Evolutionary conservation across 2,329 filamentous ascomycete species (phyloP).

Genomic region (Xylariaceae sp.): DNA sequence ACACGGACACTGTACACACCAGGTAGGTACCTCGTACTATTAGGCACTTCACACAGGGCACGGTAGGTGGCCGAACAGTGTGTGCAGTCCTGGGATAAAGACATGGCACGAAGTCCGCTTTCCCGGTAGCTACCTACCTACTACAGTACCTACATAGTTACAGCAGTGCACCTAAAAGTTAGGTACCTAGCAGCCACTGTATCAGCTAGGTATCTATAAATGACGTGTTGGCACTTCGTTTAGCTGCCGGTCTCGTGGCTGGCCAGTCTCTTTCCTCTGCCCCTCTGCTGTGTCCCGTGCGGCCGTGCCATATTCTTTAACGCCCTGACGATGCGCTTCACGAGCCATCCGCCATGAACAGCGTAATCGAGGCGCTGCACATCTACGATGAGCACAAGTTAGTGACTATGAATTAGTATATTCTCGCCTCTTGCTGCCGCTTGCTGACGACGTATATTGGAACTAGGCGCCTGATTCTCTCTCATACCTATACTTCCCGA

Average conservation of each 20-base stretch:
- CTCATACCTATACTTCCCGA: slow-evolving; percentile 81
- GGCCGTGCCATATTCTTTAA: background rate
- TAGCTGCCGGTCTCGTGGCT: background rate
- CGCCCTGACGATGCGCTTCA: slow-evolving; percentile 27
- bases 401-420: slow-evolving; percentile 26
- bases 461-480: slow-evolving; percentile 72
- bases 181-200: too few species aligned
- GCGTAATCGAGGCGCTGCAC: slow-evolving; percentile 90
- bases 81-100: too few species aligned
- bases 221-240: background rate
- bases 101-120: too few species aligned
- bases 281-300: background rate
- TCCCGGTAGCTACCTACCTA: too few species aligned
- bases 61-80: too few species aligned
- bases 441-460: slow-evolving; percentile 25
- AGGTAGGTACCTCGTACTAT: too few species aligned
- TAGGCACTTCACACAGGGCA: too few species aligned
- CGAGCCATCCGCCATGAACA: slow-evolving; percentile 60
- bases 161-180: too few species aligned
- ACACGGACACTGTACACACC: too few species aligned
- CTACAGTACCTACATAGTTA: too few species aligned
- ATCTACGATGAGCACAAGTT: slow-evolving; percentile 96
- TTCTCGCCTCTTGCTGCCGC: background rate
- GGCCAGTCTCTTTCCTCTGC: slow-evolving; percentile 16
- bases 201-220: too few species aligned